Percentiles rank a stretch among this genome's conserved stretches.
phyloP scores from a whole-genome alignment of 169 alveolate species.

The Plasmodium vinckei region DNA sequence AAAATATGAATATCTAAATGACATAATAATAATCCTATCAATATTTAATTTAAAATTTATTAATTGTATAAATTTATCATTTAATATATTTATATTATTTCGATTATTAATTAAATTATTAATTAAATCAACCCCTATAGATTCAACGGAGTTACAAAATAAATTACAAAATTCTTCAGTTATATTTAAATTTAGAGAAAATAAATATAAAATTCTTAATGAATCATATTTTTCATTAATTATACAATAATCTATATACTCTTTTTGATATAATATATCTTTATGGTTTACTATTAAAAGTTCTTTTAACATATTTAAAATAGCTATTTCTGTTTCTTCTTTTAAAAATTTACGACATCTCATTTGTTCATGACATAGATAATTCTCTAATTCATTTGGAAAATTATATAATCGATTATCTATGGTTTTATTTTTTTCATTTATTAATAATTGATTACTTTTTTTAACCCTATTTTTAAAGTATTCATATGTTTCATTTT shows the following conservation, averaged over 20 bases:
- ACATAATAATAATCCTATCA: constrained; percentile 60
- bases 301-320: constrained; percentile 56
- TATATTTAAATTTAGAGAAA: constrained; percentile 44
- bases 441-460: not conserved
- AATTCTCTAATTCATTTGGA: constrained; percentile 49
- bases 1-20: constrained; percentile 45
- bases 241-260: constrained; percentile 52
- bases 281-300: constrained; percentile 34
- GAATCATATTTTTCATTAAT: constrained; percentile 62
- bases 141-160: constrained; percentile 41
- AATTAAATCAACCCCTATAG: constrained; percentile 38
- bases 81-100: constrained; percentile 26
- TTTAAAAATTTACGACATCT: constrained; percentile 58
- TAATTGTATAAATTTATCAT: constrained; percentile 24
- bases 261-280: constrained; percentile 33
- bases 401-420: constrained; percentile 12
- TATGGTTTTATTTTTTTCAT: not conserved
- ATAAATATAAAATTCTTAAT: constrained; percentile 43
- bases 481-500: constrained; percentile 40
- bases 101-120: constrained; percentile 26
- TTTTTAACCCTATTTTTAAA: constrained; percentile 24
- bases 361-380: constrained; percentile 67
- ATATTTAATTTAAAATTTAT: constrained; percentile 57
- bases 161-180: constrained; percentile 35
- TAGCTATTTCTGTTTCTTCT: constrained; percentile 42